A percentile compares a stretch with the other conserved stretches of the same genome.
Conservation (phyloP, 169 alveolate genomes). For the Neospora caninum region DNA sequence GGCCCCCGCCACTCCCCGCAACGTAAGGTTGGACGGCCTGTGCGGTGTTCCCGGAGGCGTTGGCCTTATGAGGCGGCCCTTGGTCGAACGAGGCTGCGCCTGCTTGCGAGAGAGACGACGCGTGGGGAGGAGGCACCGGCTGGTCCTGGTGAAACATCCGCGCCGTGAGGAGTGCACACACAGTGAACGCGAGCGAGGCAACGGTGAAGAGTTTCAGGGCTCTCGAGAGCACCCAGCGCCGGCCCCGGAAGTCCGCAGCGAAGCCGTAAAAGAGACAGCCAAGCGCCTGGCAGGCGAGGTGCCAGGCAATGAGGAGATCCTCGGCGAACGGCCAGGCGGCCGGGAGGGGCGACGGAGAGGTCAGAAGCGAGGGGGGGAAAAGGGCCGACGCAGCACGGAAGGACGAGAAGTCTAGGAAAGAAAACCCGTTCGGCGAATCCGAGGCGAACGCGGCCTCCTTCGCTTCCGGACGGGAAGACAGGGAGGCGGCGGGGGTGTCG, state of each 20-base stretch:
- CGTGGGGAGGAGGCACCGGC: not conserved
- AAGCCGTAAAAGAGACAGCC: slow-evolving; percentile 18
- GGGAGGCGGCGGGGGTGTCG: too few species aligned
- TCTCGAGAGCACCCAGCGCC: slow-evolving; percentile 8
- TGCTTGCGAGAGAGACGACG: not conserved
- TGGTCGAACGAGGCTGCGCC: too few species aligned
- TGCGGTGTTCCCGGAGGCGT: too few species aligned
- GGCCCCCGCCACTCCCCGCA: too few species aligned
- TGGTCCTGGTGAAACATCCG: not conserved
- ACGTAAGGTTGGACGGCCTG: too few species aligned
- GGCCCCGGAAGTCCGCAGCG: slow-evolving; percentile 7
- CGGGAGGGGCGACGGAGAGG: not conserved
- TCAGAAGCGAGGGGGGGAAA: not conserved
- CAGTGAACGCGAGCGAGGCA: slow-evolving; percentile 2
- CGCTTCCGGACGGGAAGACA: too few species aligned
- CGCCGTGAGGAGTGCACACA: not conserved
- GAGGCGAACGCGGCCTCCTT: too few species aligned
- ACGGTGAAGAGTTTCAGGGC: not conserved
- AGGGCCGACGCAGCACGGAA: not conserved
- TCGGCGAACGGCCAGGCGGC: not conserved
- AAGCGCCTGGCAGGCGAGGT: not conserved
- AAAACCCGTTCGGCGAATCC: not conserved
- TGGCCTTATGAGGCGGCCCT: too few species aligned
- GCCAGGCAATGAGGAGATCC: slow-evolving; percentile 28
- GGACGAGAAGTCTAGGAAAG: not conserved